These are phyloP conservation scores for Phyllosticta ampelicida DNA, from an alignment of 2,329 filamentous ascomycete species.

Conservation along the genomic window DNA sequence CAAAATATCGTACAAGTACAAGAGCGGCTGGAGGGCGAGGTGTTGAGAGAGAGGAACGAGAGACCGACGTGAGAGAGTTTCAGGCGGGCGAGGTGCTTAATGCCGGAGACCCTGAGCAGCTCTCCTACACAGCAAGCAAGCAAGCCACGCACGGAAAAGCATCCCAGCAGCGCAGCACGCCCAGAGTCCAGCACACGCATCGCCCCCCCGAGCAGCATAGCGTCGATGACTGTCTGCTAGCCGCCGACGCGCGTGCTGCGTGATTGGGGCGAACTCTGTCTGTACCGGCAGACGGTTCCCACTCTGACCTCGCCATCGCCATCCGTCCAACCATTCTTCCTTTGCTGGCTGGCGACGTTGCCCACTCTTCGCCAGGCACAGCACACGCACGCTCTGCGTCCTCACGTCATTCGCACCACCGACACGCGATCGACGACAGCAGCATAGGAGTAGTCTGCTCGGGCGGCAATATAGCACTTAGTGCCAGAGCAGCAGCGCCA, in stretches of 20 bases:
- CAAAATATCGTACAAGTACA: slow-evolving; percentile 6
- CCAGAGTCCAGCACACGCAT: neutral
- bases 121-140: neutral
- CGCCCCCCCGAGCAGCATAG: neutral
- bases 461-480: no score
- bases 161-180: neutral
- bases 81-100: slow-evolving; percentile 1
- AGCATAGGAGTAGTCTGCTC: no score
- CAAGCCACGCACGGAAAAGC: slow-evolving; percentile 1
- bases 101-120: neutral
- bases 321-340: no score
- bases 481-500: neutral
- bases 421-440: neutral
- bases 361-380: no score
- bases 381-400: neutral
- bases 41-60: neutral
- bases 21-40: neutral
- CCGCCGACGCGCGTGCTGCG: neutral
- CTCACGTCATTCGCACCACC: slow-evolving; percentile 7
- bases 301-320: neutral
- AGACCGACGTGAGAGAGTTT: neutral
- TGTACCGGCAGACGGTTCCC: neutral
- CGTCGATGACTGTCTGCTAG: neutral
- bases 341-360: no score
- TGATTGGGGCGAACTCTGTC: neutral